Evolutionary conservation across 1,284 basidiomycete genomes (phyloP).

Genomic region (Cryptococcus depauperatus): DNA sequence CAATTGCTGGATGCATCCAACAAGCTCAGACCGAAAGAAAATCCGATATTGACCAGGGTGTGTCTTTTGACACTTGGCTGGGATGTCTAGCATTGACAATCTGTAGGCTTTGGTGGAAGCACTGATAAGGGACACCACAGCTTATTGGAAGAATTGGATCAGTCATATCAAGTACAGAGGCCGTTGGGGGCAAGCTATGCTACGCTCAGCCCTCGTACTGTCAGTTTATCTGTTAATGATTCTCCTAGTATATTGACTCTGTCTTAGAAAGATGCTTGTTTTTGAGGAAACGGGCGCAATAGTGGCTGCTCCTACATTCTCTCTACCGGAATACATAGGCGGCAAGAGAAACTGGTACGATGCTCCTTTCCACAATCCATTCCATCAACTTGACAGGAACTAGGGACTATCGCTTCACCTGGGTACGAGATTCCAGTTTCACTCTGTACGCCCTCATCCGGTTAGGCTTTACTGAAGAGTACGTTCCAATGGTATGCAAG

Average conservation of each 20-base stretch:
- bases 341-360: conserved; percentile 70
- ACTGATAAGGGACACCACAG: conserved; percentile 53
- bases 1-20: conserved; percentile 50
- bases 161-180: conserved; percentile 61
- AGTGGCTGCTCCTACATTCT: conserved; percentile 87
- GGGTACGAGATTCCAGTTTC: conserved; percentile 82
- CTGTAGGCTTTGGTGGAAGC: conserved; percentile 21
- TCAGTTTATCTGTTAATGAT: conserved; percentile 45
- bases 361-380: too few species aligned
- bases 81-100: not conserved
- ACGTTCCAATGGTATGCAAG: conserved; percentile 39
- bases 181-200: conserved; percentile 86
- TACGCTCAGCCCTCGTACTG: conserved; percentile 71
- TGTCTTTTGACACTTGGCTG: conserved; percentile 1
- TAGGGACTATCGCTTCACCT: conserved; percentile 44
- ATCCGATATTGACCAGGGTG: conserved; percentile 59
- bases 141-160: conserved; percentile 85
- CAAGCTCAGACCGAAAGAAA: conserved; percentile 51
- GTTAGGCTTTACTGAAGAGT: conserved; percentile 82
- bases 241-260: conserved; percentile 2
- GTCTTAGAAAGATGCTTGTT: conserved; percentile 42
- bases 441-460: conserved; percentile 84
- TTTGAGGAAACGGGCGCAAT: conserved; percentile 57
- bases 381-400: not conserved
- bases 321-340: conserved; percentile 80